Percentiles rank a stretch among this genome's conserved stretches.
phyloP scores from a whole-genome alignment of 345 rosid species.

The Passiflora organensis region DNA sequence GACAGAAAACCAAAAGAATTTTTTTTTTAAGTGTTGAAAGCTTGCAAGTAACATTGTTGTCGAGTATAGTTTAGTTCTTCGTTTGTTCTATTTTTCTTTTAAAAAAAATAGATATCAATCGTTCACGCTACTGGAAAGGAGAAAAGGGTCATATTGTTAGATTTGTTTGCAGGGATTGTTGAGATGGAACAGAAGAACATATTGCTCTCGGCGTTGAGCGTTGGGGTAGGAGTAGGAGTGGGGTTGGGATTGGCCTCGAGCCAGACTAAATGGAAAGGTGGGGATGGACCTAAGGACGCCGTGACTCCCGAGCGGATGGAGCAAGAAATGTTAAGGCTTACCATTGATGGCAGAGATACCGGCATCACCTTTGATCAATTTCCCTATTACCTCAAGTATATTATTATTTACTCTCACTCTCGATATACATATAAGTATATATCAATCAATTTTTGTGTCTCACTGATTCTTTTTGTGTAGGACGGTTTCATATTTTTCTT shows the following conservation, averaged over 20 bases:
- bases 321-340: constrained; percentile 45
- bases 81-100: no score
- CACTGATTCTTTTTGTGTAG: no score
- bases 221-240: constrained; percentile 58
- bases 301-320: constrained; percentile 42
- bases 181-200: constrained; percentile 52
- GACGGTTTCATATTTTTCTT: no score
- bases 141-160: neutral
- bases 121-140: no score
- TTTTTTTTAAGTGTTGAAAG: no score
- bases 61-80: no score
- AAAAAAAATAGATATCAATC: no score
- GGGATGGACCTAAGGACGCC: constrained; percentile 6
- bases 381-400: constrained; percentile 63
- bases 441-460: no score
- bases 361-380: constrained; percentile 61
- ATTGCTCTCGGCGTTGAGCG: constrained; percentile 53
- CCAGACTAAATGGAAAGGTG: constrained; percentile 50
- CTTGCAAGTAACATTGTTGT: no score
- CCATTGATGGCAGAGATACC: constrained; percentile 59
- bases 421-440: no score
- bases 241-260: constrained; percentile 58
- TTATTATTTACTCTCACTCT: neutral
- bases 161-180: neutral
- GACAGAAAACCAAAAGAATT: no score